phyloP scores from a whole-genome alignment of 2,329 filamentous ascomycete genomes.

The Catunica adiposa region DNA sequence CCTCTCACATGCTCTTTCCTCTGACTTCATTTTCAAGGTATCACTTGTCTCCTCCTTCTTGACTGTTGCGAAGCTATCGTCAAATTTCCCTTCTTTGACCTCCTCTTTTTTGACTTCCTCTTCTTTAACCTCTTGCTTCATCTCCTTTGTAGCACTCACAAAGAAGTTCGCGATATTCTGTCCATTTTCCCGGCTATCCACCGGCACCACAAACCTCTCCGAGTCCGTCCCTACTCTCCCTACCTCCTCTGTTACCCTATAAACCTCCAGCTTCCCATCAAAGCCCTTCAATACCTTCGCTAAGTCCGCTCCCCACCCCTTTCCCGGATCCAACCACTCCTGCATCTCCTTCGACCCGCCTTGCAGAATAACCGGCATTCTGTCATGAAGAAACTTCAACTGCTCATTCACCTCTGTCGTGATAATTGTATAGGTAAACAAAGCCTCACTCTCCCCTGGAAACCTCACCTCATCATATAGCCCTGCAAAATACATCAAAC shows the following conservation, averaged over 20 bases:
- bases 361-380: conserved; percentile 89
- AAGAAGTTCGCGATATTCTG: conserved; percentile 93
- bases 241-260: conserved; percentile 74
- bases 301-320: conserved; percentile 62
- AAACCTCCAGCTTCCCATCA: conserved; percentile 62
- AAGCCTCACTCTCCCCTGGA: conserved; percentile 34
- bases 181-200: conserved; percentile 78
- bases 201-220: conserved; percentile 62
- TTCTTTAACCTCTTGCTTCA: background rate
- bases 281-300: conserved; percentile 69
- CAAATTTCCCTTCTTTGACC: background rate
- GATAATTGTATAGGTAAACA: conserved; percentile 85
- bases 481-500: conserved; percentile 76
- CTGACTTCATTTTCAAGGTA: too few species aligned
- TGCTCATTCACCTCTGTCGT: conserved; percentile 76
- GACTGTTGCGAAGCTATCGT: background rate
- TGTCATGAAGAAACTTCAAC: conserved; percentile 73
- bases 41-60: background rate
- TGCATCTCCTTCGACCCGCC: conserved; percentile 52
- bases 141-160: conserved; percentile 27
- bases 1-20: too few species aligned
- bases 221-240: conserved; percentile 91
- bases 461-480: conserved; percentile 69
- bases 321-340: conserved; percentile 62
- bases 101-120: background rate